phyloP scores from a whole-genome alignment of 2,329 filamentous ascomycete species.

The Apiospora saccharicola region DNA sequence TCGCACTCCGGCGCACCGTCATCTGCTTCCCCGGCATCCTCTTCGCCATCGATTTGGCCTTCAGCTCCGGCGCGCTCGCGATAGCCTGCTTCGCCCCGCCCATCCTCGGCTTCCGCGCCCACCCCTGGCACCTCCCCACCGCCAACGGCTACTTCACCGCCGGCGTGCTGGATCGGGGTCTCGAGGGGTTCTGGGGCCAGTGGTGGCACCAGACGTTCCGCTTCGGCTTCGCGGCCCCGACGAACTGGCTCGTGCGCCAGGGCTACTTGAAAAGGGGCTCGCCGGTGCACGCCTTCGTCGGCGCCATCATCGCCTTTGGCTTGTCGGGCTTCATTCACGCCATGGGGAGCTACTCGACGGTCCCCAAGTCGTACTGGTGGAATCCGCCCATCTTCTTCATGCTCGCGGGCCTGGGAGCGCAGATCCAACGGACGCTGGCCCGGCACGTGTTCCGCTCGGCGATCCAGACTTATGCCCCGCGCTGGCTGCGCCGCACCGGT shows the following conservation, averaged over 20 bases:
- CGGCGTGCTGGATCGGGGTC: constrained; percentile 70
- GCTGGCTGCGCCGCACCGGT: constrained; percentile 52
- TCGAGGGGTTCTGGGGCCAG: constrained; percentile 82
- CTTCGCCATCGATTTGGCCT: constrained; percentile 66
- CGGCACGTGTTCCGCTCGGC: constrained; percentile 4
- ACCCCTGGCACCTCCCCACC: constrained; percentile 62
- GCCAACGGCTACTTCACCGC: constrained; percentile 62
- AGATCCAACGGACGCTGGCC: constrained; percentile 58
- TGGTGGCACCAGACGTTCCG: constrained; percentile 96
- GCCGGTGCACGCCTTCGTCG: constrained; percentile 42
- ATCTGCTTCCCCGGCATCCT: constrained; percentile 65
- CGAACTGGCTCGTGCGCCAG: constrained; percentile 52
- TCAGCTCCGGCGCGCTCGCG: constrained; percentile 65
- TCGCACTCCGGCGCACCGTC: constrained; percentile 63
- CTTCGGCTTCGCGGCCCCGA: constrained; percentile 70
- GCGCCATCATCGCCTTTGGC: constrained; percentile 63
- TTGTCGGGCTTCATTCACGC: constrained; percentile 76
- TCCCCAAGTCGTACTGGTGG: constrained; percentile 61
- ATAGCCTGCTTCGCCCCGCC: constrained; percentile 58
- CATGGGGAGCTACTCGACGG: constrained; percentile 70
- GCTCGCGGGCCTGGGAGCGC: constrained; percentile 71
- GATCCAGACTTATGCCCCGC: constrained; percentile 47
- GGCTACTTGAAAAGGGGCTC: constrained; percentile 49
- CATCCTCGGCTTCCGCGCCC: constrained; percentile 58
- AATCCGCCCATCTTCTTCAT: constrained; percentile 74